These are phyloP conservation scores for Hortaea werneckii DNA, from an alignment of 2,329 filamentous ascomycete species.

Conservation along the genomic window DNA sequence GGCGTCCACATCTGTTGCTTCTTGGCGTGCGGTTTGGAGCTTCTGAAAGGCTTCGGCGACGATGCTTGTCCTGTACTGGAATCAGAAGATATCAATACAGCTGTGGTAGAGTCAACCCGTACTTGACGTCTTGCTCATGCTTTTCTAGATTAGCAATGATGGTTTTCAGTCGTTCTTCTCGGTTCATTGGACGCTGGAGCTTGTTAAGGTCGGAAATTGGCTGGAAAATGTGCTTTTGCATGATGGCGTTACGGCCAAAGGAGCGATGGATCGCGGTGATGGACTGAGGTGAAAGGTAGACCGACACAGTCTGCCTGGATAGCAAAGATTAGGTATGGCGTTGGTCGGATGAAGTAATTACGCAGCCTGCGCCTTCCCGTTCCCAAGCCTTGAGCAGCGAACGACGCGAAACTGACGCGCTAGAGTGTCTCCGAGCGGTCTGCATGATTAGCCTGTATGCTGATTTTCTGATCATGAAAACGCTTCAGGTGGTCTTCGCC, in stretches of 20 bases:
- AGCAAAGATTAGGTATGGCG: not conserved
- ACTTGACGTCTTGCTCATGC: slow-evolving; percentile 11
- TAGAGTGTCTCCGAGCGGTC: not conserved
- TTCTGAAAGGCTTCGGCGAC: slow-evolving; percentile 7
- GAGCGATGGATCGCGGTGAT: not conserved
- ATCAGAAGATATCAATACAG: not conserved
- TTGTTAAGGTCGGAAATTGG: slow-evolving; percentile 9
- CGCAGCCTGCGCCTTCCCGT: not conserved
- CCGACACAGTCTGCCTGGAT: too few relatives aligned
- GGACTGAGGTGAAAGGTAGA: too few relatives aligned
- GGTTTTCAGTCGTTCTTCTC: slow-evolving; percentile 11
- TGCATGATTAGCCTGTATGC: too few relatives aligned
- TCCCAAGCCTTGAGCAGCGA: not conserved
- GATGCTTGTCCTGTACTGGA: slow-evolving; percentile 4
- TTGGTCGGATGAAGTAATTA: not conserved
- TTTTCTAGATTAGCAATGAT: slow-evolving; percentile 17
- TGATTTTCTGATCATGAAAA: too few relatives aligned
- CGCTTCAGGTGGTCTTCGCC: too few relatives aligned
- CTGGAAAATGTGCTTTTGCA: slow-evolving; percentile 11
- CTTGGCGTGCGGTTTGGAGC: not conserved
- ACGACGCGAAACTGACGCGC: not conserved
- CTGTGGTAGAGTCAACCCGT: not conserved
- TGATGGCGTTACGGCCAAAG: not conserved
- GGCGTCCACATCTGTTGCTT: not conserved
- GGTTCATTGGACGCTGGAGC: slow-evolving; percentile 7